These are phyloP conservation scores for Ceratocystiopsis sp. DNA, from an alignment of 2,329 filamentous ascomycete genomes.

Conservation along the genomic window DNA sequence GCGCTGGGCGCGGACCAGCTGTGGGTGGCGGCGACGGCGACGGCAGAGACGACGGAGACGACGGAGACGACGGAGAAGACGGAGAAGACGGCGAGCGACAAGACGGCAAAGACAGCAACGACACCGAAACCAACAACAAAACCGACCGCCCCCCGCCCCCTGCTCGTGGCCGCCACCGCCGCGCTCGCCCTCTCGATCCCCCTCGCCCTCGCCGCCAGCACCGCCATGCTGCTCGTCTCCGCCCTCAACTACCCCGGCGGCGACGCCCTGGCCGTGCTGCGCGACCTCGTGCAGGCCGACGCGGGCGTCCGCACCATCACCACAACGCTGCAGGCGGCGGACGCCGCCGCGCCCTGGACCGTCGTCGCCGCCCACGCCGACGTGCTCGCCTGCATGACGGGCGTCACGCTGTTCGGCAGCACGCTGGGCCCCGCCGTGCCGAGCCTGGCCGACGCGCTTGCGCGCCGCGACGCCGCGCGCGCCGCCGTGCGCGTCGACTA, in stretches of 20 bases:
- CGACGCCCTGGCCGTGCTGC: constrained; percentile 47
- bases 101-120: too few relatives aligned
- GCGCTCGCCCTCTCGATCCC: constrained; percentile 45
- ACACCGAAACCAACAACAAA: too few relatives aligned
- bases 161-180: constrained; percentile 23
- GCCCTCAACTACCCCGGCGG: constrained; percentile 90
- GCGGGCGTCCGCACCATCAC: too few relatives aligned
- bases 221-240: constrained; percentile 57
- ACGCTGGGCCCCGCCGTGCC: constrained; percentile 11
- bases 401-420: constrained; percentile 48
- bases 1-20: constrained; percentile 58
- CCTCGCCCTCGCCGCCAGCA: constrained; percentile 41
- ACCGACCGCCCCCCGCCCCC: too few relatives aligned
- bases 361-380: constrained; percentile 40
- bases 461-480: background rate
- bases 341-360: constrained; percentile 13
- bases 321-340: too few relatives aligned
- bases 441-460: background rate
- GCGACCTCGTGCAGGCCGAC: constrained; percentile 13
- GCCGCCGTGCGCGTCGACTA: background rate
- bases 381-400: constrained; percentile 53
- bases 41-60: too few relatives aligned
- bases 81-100: background rate
- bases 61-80: too few relatives aligned
- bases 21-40: constrained; percentile 23